These are phyloP conservation scores for Amanita rubescens DNA, from an alignment of 768 basidiomycete genomes.

Conservation along the genomic window DNA sequence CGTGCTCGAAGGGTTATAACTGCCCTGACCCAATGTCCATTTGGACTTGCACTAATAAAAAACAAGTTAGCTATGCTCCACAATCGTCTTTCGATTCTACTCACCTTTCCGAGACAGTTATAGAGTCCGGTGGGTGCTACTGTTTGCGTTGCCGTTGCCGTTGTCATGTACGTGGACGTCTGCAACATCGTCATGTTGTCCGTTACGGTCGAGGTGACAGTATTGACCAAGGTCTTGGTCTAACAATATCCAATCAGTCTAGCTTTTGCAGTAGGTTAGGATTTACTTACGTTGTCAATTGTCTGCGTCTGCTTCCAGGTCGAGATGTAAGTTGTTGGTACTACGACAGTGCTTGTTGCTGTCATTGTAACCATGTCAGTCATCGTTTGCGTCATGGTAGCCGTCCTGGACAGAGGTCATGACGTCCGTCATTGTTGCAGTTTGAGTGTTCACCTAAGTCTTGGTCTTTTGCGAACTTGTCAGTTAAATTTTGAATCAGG, in stretches of 20 bases:
- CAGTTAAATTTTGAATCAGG: not conserved
- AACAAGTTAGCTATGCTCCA: constrained; percentile 11
- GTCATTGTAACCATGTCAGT: constrained; percentile 50
- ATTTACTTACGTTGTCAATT: constrained; percentile 43
- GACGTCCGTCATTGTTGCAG: constrained; percentile 41
- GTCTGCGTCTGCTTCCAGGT: constrained; percentile 49
- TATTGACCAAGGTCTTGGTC: constrained; percentile 55
- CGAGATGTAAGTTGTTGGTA: constrained; percentile 53
- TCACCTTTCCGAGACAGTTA: constrained; percentile 44
- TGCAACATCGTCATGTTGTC: constrained; percentile 39
- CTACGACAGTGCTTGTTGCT: constrained; percentile 39
- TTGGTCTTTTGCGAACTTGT: constrained; percentile 34
- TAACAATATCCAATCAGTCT: constrained; percentile 16
- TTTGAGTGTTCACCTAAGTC: constrained; percentile 46
- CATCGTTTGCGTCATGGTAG: constrained; percentile 37
- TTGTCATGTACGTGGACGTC: constrained; percentile 42
- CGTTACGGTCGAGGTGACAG: constrained; percentile 45
- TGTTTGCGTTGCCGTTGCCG: constrained; percentile 37
- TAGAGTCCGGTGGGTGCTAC: constrained; percentile 45
- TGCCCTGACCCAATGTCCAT: constrained; percentile 45
- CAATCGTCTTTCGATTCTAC: constrained; percentile 6
- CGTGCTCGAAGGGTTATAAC: constrained; percentile 42
- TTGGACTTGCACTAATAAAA: constrained; percentile 45
- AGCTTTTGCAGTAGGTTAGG: not conserved
- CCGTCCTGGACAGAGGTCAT: constrained; percentile 49